phyloP scores from a whole-genome alignment of 2,329 filamentous ascomycete species.

The Annulohypoxylon truncatum region DNA sequence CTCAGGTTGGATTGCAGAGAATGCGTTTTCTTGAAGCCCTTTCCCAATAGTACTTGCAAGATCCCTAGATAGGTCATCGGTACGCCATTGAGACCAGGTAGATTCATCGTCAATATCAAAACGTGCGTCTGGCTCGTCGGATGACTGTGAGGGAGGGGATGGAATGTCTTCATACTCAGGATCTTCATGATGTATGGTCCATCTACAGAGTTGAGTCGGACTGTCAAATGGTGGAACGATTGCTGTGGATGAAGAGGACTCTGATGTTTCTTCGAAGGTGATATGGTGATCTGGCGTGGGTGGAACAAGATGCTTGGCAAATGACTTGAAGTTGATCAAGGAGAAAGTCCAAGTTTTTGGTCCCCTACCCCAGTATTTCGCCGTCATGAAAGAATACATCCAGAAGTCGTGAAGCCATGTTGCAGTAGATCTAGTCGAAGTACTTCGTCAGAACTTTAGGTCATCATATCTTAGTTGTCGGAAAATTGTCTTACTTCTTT shows the following conservation, averaged over 20 bases:
- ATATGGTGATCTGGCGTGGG: neutral
- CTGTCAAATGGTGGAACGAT: neutral
- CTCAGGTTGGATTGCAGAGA: conserved; percentile 1
- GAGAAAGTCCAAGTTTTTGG: conserved; percentile 32
- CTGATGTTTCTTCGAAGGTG: conserved; percentile 35
- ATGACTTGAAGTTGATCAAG: conserved; percentile 25
- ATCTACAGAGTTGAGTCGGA: conserved; percentile 26
- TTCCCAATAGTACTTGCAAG: neutral
- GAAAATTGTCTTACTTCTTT: conserved; percentile 15
- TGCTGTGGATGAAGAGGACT: neutral
- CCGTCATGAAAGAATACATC: conserved; percentile 43
- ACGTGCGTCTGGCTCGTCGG: neutral
- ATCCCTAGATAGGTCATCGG: neutral
- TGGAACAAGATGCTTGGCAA: neutral
- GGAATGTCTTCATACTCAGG: neutral
- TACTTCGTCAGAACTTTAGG: neutral
- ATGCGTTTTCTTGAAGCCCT: conserved; percentile 9
- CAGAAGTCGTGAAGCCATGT: conserved; percentile 44
- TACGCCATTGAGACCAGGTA: conserved; percentile 22
- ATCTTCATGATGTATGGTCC: conserved; percentile 24
- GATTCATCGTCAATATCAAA: conserved; percentile 32
- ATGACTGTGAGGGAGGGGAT: neutral
- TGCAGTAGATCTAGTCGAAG: neutral
- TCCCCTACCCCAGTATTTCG: conserved; percentile 44
- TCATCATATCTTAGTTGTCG: neutral